These are phyloP conservation scores for Alternaria solani DNA, from an alignment of 2,329 filamentous ascomycete species.

Conservation along the genomic window DNA sequence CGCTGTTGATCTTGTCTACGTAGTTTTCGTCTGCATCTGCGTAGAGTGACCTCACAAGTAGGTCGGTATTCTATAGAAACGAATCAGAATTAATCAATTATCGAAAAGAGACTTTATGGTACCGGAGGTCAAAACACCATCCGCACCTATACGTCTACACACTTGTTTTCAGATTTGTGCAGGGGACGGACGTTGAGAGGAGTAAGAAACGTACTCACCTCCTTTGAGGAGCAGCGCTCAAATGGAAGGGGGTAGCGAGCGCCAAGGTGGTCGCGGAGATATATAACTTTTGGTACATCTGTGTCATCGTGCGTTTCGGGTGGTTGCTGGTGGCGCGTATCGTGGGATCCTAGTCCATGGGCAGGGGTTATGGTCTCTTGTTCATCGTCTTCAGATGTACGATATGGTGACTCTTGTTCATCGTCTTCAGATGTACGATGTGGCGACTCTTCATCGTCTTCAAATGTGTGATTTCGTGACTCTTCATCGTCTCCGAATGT, in stretches of 20 bases:
- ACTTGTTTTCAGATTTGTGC: too few relatives aligned
- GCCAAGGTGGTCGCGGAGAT: background rate
- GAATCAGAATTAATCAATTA: background rate
- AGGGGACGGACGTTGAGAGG: background rate
- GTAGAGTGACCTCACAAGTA: conserved; percentile 26
- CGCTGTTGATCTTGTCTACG: conserved; percentile 14
- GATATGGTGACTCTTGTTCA: too few relatives aligned
- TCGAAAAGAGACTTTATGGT: too few relatives aligned
- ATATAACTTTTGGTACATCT: background rate
- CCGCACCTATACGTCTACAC: too few relatives aligned
- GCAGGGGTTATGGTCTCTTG: too few relatives aligned
- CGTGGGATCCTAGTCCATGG: too few relatives aligned
- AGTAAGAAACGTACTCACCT: background rate
- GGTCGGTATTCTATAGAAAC: conserved; percentile 15
- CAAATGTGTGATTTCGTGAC: too few relatives aligned
- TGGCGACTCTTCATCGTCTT: too few relatives aligned
- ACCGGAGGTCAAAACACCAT: too few relatives aligned
- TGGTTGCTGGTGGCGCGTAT: background rate
- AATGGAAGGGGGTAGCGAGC: background rate
- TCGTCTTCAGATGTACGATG: too few relatives aligned
- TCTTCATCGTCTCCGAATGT: too few relatives aligned
- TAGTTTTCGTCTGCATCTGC: background rate
- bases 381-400: too few relatives aligned
- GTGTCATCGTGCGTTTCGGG: background rate
- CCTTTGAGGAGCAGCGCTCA: background rate